phyloP scores from a whole-genome alignment of 2,329 filamentous ascomycete species.

The Aureobasidium sp. region DNA sequence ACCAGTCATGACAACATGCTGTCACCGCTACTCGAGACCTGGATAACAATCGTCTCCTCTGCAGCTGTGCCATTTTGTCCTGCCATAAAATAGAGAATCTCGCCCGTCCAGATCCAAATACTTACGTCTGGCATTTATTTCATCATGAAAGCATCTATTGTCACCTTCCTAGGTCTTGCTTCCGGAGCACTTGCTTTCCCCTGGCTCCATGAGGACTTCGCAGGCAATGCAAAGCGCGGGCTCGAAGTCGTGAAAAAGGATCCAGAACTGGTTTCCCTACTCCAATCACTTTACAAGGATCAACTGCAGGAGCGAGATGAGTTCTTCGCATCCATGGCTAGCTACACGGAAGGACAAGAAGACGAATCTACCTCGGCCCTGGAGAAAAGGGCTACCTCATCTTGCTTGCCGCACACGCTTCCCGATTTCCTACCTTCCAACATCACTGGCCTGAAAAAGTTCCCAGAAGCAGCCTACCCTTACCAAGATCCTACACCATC shows the following conservation, averaged over 20 bases:
- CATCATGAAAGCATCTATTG: slow-evolving; percentile 11
- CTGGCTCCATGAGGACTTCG: not conserved
- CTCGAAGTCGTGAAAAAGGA: slow-evolving; percentile 9
- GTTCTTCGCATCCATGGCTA: not conserved
- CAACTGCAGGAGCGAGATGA: slow-evolving; percentile 10
- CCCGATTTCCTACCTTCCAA: slow-evolving; percentile 9
- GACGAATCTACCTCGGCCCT: not conserved
- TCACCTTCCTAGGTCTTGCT: not conserved
- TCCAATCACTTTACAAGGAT: not conserved
- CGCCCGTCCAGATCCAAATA: not conserved
- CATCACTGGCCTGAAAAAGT: slow-evolving; percentile 9
- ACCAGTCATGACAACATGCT: not conserved
- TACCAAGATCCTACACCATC: not conserved
- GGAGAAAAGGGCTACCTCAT: not conserved
- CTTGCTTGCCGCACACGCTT: slow-evolving; percentile 8
- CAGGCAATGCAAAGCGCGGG: not conserved
- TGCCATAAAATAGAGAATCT: not conserved
- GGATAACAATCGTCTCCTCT: not conserved
- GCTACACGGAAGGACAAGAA: not conserved
- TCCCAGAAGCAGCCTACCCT: slow-evolving; percentile 8
- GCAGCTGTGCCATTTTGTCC: not conserved
- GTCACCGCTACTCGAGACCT: not conserved
- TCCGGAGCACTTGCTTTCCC: not conserved
- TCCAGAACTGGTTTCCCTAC: not conserved
- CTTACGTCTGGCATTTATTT: no score